phyloP scores from a whole-genome alignment of 179 eudicot species.

The Amaranthus tricolor region DNA sequence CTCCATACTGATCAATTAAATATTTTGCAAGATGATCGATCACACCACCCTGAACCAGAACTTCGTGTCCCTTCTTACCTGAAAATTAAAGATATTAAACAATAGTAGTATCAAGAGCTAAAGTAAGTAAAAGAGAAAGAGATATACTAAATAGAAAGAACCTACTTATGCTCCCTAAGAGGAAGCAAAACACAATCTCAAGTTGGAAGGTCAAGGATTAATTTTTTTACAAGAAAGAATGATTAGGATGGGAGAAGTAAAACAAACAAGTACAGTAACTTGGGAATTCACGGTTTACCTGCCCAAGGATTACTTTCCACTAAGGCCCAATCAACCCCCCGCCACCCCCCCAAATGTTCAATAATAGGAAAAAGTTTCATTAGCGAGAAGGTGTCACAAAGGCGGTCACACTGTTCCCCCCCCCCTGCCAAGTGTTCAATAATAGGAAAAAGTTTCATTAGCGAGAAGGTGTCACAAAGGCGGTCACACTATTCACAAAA shows the following conservation, averaged over 20 bases:
- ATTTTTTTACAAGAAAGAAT: not conserved
- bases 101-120: not conserved
- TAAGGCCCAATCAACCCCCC: no score
- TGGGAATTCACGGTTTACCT: not conserved
- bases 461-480: no score
- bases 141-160: not conserved
- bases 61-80: constrained; percentile 97
- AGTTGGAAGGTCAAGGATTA: not conserved
- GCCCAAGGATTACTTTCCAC: not conserved
- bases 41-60: constrained; percentile 93
- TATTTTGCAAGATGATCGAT: constrained; percentile 90
- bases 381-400: no score
- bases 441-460: no score
- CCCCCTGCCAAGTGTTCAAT: no score
- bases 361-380: no score
- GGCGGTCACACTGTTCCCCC: no score
- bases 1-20: constrained; percentile 84
- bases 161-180: not conserved
- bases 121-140: not conserved
- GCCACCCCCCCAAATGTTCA: no score
- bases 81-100: constrained; percentile 16
- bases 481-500: no score
- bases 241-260: not conserved
- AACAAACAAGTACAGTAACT: not conserved
- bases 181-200: not conserved